Base-by-base conservation (phyloP, 2,329 filamentous ascomycete species). In the Blastomyces parvus region DNA sequence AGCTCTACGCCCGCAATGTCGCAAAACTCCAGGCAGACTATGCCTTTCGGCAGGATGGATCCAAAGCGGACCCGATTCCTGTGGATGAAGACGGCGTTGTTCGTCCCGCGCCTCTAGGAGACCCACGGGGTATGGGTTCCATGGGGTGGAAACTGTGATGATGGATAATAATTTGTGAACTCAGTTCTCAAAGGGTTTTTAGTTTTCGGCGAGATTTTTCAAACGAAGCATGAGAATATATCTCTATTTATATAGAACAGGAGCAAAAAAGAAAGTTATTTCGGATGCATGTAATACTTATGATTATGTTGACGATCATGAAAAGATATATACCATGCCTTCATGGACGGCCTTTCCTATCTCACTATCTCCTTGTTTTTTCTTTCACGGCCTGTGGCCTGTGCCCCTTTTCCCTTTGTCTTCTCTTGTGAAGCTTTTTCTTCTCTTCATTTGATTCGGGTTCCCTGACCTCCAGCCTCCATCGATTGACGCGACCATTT, bases 81-180 rank as follows among this genome's bases (percentile, higher is more conserved):
- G 62, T 72, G 2, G 73, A 77, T 62, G 69, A 72, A 33, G 71
- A 71, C 25, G 75, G 74, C 1, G 70, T 76, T 13, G 70, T 75
- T 57, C 67, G 68, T 30, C 69, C 69, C 4, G 48, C 46, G n/a
- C 27, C n/a, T 17, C 27, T 62, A 2, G 44, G 44, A 27, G 22
- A 40, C 9, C 56, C 42, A n/a, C 14, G 17, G 25, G 44, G 58
- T 19, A 59, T 59, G 58, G 17, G 27, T 14, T 61, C 48, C 8
- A 65, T 65, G 60, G 64, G 64, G 13, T 65, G 62, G 64, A 53
- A 44, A 7, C 33, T 62, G 19, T 42, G 48, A 61, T 36, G 27
- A 61, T 36, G 27, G 36, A 42, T 30, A 38, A 38, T 33, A 56
- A 27, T 27, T 38, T 19, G 11, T 22, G 3, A 38, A 38, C 36